Conservation (phyloP, 176 grass and related monocot species). For the Paspalum vaginatum region DNA sequence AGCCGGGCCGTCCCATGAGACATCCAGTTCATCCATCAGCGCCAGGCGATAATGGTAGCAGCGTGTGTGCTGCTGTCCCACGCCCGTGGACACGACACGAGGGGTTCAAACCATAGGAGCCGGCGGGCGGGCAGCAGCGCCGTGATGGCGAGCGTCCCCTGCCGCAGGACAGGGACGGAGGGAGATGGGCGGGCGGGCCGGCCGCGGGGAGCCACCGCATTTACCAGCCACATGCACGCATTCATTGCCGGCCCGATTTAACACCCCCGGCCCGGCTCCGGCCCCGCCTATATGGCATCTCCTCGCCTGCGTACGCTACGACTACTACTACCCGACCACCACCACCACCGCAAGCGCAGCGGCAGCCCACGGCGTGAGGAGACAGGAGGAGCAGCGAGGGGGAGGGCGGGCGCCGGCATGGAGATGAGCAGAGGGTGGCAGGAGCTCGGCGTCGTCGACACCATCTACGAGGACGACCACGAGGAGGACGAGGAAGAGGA, state of each 20-base stretch:
- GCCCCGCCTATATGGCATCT: conserved; percentile 8
- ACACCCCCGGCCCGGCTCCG: conserved; percentile 19
- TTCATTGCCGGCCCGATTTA: conserved; percentile 82
- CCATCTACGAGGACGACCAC: conserved; percentile 93
- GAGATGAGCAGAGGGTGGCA: conserved; percentile 73
- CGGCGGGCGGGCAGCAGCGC: too few species aligned
- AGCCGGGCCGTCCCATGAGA: too few species aligned
- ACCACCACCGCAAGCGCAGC: conserved; percentile 11
- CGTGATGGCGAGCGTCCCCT: too few species aligned
- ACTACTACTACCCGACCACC: background rate
- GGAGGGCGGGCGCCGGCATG: conserved; percentile 21
- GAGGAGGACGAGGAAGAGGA: conserved; percentile 59
- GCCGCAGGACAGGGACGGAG: too few species aligned
- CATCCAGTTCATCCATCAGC: too few species aligned
- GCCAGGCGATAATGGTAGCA: too few species aligned
- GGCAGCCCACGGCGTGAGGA: background rate
- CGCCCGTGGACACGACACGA: too few species aligned
- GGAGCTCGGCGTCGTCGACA: conserved; percentile 87
- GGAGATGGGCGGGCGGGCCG: background rate
- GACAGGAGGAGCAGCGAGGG: too few species aligned
- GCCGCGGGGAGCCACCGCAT: conserved; percentile 54
- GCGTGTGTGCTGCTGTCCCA: too few species aligned
- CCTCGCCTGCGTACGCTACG: conserved; percentile 2
- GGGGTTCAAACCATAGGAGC: too few species aligned
- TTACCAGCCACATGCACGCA: conserved; percentile 94